Evolutionary conservation across 2,329 filamentous ascomycete species (phyloP).

Genomic region (Dryadomyces quercus-mongolicae): DNA sequence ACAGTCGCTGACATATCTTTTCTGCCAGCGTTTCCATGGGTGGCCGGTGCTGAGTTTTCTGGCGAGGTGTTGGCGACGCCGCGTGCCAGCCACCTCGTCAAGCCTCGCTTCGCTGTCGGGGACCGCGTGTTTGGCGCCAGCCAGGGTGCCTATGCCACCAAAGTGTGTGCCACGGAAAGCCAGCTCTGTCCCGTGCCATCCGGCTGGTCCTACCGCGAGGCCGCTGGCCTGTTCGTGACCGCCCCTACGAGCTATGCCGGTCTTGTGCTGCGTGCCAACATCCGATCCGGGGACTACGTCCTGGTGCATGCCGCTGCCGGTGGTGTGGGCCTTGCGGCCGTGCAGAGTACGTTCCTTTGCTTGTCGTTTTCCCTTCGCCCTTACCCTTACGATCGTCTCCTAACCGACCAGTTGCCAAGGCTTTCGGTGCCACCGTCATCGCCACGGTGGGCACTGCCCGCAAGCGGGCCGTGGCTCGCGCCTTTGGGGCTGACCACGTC

Average conservation of each 20-base stretch:
- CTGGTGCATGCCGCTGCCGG: constrained; percentile 88
- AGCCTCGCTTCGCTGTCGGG: constrained; percentile 55
- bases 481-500: constrained; percentile 75
- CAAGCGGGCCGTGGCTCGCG: constrained; percentile 67
- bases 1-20: background rate
- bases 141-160: constrained; percentile 78
- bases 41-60: constrained; percentile 77
- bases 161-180: constrained; percentile 54
- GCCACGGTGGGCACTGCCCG: constrained; percentile 73
- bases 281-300: constrained; percentile 74
- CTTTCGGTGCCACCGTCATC: constrained; percentile 81
- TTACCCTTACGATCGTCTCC: too few relatives aligned
- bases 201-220: constrained; percentile 75
- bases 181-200: constrained; percentile 61
- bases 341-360: constrained; percentile 46
- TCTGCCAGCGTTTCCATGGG: constrained; percentile 61
- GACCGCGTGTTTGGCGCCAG: constrained; percentile 76
- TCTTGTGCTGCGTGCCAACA: constrained; percentile 62
- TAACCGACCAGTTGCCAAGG: constrained; percentile 57
- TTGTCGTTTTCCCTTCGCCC: too few relatives aligned
- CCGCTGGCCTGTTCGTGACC: constrained; percentile 82
- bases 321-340: constrained; percentile 80
- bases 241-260: constrained; percentile 82
- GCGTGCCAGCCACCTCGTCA: constrained; percentile 20
- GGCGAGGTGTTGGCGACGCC: constrained; percentile 63